Evolutionary conservation across 352 stramenopile genomes (phyloP), one percentile per base, ranked within the genome.

Genomic region (Albugo candida): DNA sequence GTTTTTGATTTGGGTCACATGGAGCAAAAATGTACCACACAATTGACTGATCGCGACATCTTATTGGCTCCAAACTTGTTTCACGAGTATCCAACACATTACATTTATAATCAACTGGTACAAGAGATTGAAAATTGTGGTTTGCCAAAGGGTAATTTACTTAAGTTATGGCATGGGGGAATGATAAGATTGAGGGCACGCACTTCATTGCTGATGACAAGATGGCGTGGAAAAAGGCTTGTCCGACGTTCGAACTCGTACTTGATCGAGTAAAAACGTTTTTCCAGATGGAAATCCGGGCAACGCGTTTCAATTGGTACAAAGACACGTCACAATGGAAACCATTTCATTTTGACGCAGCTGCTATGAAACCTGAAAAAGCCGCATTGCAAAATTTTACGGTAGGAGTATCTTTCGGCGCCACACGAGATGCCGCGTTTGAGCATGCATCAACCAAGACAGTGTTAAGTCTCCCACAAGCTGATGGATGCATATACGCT

Each of bases 301-400:
- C 85, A n/a, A 95, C 82, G 46, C 74, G 89, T 39, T 96, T 97
- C 55, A 97, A 97, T 64, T 97, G 86, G 86, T 96, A 96, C 68
- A 74, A 83, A 47, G 84, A 96, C 66, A 83, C 69, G 44, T 81
- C 65, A 3, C 79, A 95, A 67, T 97, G 88, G 85, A 95, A 95
- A 56, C 82, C 82, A 21, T 94, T 94, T 31, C 83, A 96, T 64
- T 92, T 93, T 54, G 85, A 96, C 56, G 83, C 74, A 11, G 83
- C 85, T 1, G 89, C 86, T n/a, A 92, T 95, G 48, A 97, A 97
- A 67, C 81, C 80, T 0, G 63, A 89, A 53, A 76, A 93, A 51
- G 89, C 86, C 1, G 74, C 64, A 17, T 92, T 81, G 50, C 86
- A 97, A 60, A 97, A 96, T 55, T 95, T 95, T 51, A 96, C 89